Evolutionary conservation across 2,329 filamentous ascomycete species (phyloP).

Genomic region (Xylariaceae sp.): DNA sequence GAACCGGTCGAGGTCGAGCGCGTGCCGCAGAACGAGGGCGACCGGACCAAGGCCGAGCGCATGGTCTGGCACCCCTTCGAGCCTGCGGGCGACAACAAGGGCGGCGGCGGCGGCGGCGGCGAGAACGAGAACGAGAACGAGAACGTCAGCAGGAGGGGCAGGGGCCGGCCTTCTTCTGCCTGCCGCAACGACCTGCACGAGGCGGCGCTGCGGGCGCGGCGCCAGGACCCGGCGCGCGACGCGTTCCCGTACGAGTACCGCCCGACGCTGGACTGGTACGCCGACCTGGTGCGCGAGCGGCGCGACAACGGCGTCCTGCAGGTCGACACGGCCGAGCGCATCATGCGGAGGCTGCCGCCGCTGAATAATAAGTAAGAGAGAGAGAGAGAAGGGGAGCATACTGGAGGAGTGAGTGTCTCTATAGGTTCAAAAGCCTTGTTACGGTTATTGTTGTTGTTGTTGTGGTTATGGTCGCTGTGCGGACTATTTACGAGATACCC

Average conservation of each 20-base stretch:
- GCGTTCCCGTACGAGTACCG: constrained; percentile 33
- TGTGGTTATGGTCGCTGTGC: too few species aligned
- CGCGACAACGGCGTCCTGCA: constrained; percentile 42
- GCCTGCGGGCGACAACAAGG: neutral
- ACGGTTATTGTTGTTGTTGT: too few species aligned
- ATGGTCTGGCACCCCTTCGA: constrained; percentile 38
- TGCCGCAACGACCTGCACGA: constrained; percentile 40
- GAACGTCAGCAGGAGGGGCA: constrained; percentile 2
- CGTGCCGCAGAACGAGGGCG: constrained; percentile 17
- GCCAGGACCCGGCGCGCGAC: constrained; percentile 8
- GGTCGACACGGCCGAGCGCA: constrained; percentile 34
- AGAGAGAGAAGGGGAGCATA: too few species aligned
- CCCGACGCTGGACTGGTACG: constrained; percentile 47
- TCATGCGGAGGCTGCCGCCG: constrained; percentile 16
- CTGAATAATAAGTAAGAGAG: too few species aligned
- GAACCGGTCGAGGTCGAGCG: constrained; percentile 1
- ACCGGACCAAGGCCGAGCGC: constrained; percentile 21
- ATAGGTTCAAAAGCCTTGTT: too few species aligned
- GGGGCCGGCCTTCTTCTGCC: too few species aligned
- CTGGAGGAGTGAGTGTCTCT: too few species aligned
- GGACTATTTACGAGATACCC: too few species aligned
- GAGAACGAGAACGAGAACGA: neutral
- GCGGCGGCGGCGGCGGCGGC: neutral
- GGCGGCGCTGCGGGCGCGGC: constrained; percentile 21
- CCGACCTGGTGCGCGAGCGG: constrained; percentile 36